Evolutionary conservation across 2,329 filamentous ascomycete genomes (phyloP).

Genomic region (Ascochyta koolunga): DNA sequence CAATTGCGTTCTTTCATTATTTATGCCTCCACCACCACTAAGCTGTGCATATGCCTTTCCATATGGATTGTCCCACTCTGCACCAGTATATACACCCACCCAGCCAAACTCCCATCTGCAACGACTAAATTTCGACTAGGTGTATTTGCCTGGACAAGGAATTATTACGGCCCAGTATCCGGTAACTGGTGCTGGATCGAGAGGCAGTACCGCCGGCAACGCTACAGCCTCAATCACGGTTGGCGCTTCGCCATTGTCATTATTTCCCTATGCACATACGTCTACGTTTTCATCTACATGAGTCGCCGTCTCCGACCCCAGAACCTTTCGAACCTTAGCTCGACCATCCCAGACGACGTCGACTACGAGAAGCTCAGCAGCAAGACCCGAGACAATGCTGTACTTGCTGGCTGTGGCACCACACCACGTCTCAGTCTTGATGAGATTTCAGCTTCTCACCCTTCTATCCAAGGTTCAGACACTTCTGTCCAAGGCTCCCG

Average conservation of each 20-base stretch:
- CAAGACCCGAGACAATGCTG: slow-evolving; percentile 3
- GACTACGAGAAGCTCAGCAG: not conserved
- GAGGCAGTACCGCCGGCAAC: slow-evolving; percentile 45
- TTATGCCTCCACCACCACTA: slow-evolving; percentile 34
- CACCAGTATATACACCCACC: slow-evolving; percentile 36
- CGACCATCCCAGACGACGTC: slow-evolving; percentile 1
- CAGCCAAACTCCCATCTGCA: not conserved
- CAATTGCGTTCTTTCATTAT: slow-evolving; percentile 44
- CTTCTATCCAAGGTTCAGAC: no score
- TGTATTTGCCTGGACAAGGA: slow-evolving; percentile 9
- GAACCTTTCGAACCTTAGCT: slow-evolving; percentile 4
- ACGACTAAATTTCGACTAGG: not conserved
- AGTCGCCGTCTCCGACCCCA: slow-evolving; percentile 18
- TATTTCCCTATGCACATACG: slow-evolving; percentile 50
- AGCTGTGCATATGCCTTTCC: slow-evolving; percentile 44
- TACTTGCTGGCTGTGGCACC: slow-evolving; percentile 9
- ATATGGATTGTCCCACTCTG: slow-evolving; percentile 52
- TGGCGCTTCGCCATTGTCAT: slow-evolving; percentile 55
- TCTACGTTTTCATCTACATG: slow-evolving; percentile 51
- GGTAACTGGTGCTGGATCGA: slow-evolving; percentile 60
- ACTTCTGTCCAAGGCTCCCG: no score
- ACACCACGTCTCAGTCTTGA: slow-evolving; percentile 10
- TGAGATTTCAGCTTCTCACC: no score
- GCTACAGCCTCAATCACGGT: slow-evolving; percentile 54
- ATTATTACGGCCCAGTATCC: slow-evolving; percentile 45